These are phyloP conservation scores for Psidium friedrichsthalianum DNA, from an alignment of 345 rosid species.

Conservation along the genomic window DNA sequence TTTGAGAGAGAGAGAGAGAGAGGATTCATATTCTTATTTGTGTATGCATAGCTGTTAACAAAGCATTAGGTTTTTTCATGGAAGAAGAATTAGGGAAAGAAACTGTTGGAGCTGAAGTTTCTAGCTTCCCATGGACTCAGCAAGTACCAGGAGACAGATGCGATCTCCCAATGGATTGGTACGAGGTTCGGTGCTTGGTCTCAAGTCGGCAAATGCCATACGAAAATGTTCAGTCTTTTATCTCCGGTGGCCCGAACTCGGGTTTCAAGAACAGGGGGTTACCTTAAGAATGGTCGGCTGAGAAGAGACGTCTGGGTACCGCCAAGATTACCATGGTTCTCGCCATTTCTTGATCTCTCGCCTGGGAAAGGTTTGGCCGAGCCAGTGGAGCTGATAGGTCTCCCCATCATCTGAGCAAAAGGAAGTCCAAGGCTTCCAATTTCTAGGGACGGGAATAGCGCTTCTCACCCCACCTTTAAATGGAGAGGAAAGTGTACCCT, in stretches of 20 bases:
- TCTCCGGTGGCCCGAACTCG: neutral
- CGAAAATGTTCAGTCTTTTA: neutral
- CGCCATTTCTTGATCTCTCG: neutral
- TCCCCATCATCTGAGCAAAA: neutral
- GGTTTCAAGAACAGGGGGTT: neutral
- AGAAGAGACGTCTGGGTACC: neutral
- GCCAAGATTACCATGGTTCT: neutral
- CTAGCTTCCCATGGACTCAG: neutral
- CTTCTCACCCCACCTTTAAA: neutral
- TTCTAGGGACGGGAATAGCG: neutral
- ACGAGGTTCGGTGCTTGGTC: neutral
- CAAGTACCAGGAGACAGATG: neutral
- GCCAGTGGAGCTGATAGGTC: neutral
- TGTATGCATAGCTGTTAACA: neutral
- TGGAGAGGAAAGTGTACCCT: neutral
- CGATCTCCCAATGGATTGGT: neutral
- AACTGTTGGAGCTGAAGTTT: neutral
- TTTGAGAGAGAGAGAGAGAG: neutral
- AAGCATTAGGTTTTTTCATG: neutral
- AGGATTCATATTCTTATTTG: neutral
- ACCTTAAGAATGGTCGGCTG: neutral
- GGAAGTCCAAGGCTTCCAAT: neutral
- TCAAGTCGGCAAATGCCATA: neutral
- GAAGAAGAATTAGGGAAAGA: neutral
- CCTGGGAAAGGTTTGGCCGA: neutral